Conservation (phyloP, 495 filamentous ascomycete species). For the Penicillium verhagenii region DNA sequence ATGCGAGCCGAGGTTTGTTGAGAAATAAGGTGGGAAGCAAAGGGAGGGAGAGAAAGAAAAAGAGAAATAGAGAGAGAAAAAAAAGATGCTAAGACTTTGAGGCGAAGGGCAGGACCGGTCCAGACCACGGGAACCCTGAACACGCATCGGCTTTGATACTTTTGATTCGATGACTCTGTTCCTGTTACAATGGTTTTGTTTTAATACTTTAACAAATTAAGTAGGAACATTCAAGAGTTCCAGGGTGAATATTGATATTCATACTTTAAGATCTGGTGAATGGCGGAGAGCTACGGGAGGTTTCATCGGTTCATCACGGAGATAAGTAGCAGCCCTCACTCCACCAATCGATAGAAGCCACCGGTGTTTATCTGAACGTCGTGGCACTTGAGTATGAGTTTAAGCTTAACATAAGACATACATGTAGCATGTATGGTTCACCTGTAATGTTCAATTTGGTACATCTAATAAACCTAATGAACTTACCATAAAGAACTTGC, state of each 20-base stretch:
- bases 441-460: neutral
- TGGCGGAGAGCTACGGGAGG: neutral
- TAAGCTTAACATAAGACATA: no score
- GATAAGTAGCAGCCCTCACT: neutral
- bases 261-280: no score
- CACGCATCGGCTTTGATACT: conserved; percentile 2
- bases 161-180: neutral
- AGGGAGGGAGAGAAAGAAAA: conserved; percentile 3
- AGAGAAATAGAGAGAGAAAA: neutral
- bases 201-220: neutral
- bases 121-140: conserved; percentile 19
- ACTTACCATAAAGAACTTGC: no score
- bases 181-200: neutral
- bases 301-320: conserved; percentile 8
- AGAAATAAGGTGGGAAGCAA: conserved; percentile 3
- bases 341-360: conserved; percentile 2
- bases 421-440: neutral
- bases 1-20: neutral
- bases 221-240: no score
- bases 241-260: no score
- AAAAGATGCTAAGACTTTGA: conserved; percentile 15
- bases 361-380: conserved; percentile 13
- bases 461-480: no score
- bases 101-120: conserved; percentile 14
- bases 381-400: no score